Percentiles rank a stretch among this genome's conserved stretches.
Evolutionary conservation across 768 basidiomycete genomes (phyloP).

Genomic region (Piloderma croceum): DNA sequence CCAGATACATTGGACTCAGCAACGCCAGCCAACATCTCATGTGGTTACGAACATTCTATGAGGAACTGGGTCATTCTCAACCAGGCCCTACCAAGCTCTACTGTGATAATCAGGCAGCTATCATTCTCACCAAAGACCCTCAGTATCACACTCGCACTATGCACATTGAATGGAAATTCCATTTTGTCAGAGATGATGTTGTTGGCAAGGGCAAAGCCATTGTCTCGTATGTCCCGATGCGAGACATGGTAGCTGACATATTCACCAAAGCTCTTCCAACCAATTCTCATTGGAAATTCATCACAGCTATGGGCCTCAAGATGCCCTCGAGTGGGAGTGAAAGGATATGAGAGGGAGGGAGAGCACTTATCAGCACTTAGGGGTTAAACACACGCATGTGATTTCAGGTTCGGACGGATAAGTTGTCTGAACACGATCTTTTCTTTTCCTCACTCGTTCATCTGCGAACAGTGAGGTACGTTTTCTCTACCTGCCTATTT

Average conservation of each 20-base stretch:
- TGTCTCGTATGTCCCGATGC: conserved; percentile 13
- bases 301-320: conserved; percentile 11
- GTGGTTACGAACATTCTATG: conserved; percentile 21
- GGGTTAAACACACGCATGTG: too few relatives aligned
- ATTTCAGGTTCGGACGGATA: too few relatives aligned
- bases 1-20: conserved; percentile 32
- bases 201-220: conserved; percentile 6
- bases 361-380: too few relatives aligned
- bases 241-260: conserved; percentile 15
- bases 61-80: conserved; percentile 10
- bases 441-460: too few relatives aligned
- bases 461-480: too few relatives aligned
- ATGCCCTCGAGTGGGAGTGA: conserved; percentile 13
- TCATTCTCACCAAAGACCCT: conserved; percentile 19
- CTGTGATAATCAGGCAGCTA: conserved; percentile 27
- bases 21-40: conserved; percentile 26
- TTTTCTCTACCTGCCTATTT: too few relatives aligned
- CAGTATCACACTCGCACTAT: conserved; percentile 26
- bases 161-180: conserved; percentile 30
- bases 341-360: too few relatives aligned
- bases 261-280: conserved; percentile 18
- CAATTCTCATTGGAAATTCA: conserved; percentile 14
- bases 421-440: too few relatives aligned
- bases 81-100: conserved; percentile 9
- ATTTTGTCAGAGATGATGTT: conserved; percentile 24